Evolutionary conservation across 2,329 filamentous ascomycete genomes (phyloP), one percentile per base, ranked within the genome.

Genomic region (Aspergillus latus): DNA sequence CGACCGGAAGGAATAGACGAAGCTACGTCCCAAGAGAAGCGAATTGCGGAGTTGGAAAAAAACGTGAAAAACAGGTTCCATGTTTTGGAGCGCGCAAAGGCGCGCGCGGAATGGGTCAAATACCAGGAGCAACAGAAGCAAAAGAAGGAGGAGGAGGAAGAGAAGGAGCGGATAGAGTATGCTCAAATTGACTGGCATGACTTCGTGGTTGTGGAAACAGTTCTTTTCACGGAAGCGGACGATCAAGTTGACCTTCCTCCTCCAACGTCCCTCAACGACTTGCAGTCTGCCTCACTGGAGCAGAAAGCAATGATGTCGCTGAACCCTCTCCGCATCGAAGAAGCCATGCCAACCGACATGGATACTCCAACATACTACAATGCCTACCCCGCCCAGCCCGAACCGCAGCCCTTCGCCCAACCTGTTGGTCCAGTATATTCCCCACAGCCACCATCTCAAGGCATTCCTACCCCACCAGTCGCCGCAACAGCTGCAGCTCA

Each of bases 121-220:
- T 89, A 86, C 68, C 88, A 94, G 67, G 90, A 94, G 64, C 79
- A 86, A 53, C 90, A 97, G 76, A 93, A 92, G 72, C 85, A 87
- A 65, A 90, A 92, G 79, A 92, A 92, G 69, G 92, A 96, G 67
- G 91, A 95, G 68, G 86, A 92, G 61, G 88, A 88, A 40, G 89
- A 95, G 69, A 86, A 91, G 67, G 90, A 96, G 72, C 87, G 87
- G 67, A 77, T 86, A 49, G 82, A 83, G 52, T 88, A 94, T 73
- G 88, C 89, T 1, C 88, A 94, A 66, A 94, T 99, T 61, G 94
- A 99, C 74, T 99, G 94, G 94, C 90, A 96, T 69, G 93, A 97
- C 71, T 99, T 99, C 66, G 88, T 93, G 34, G 89, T 99, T 16
- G 92, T 97, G 44, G 94, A 97, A 74, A 97, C 92, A 0, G 92